Evolutionary conservation across 1,284 basidiomycete species (phyloP).

Genomic region (Puccinia sorghi): DNA sequence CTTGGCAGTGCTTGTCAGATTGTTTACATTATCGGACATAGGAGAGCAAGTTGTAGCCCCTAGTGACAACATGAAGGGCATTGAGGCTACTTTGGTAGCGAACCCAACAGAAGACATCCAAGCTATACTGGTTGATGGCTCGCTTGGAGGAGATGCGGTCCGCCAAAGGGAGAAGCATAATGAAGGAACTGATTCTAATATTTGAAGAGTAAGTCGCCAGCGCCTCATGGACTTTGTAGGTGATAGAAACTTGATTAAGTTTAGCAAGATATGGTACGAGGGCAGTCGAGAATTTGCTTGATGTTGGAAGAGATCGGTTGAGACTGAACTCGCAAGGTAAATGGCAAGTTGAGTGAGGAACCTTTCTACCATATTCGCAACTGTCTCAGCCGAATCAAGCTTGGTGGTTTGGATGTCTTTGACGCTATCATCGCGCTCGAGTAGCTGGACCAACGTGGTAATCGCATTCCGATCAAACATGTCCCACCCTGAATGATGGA

Average conservation of each 20-base stretch:
- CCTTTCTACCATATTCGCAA: conserved; percentile 44
- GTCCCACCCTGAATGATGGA: conserved; percentile 29
- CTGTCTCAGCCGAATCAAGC: conserved; percentile 17
- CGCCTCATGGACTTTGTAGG: conserved; percentile 37
- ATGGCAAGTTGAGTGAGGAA: conserved; percentile 23
- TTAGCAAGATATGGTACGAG: conserved; percentile 38
- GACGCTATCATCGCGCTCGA: conserved; percentile 19
- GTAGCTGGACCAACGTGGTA: conserved; percentile 20
- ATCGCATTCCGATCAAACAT: conserved; percentile 32
- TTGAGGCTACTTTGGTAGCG: conserved; percentile 45
- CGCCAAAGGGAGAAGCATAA: conserved; percentile 44
- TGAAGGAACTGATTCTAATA: conserved; percentile 29
- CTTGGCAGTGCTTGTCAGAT: conserved; percentile 20
- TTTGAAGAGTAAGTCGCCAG: conserved; percentile 35
- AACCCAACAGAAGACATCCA: conserved; percentile 49
- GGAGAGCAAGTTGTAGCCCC: neutral
- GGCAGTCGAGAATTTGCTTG: conserved; percentile 35
- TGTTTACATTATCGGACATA: conserved; percentile 10
- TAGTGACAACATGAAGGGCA: conserved; percentile 6
- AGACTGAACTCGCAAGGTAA: conserved; percentile 16
- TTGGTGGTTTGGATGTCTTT: conserved; percentile 21
- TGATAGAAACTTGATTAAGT: conserved; percentile 34
- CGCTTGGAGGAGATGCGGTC: conserved; percentile 32
- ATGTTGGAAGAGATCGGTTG: conserved; percentile 31
- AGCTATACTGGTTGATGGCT: conserved; percentile 33